Conservation (phyloP, 805 yeast genomes). For the Wickerhamiella occidentalis region DNA sequence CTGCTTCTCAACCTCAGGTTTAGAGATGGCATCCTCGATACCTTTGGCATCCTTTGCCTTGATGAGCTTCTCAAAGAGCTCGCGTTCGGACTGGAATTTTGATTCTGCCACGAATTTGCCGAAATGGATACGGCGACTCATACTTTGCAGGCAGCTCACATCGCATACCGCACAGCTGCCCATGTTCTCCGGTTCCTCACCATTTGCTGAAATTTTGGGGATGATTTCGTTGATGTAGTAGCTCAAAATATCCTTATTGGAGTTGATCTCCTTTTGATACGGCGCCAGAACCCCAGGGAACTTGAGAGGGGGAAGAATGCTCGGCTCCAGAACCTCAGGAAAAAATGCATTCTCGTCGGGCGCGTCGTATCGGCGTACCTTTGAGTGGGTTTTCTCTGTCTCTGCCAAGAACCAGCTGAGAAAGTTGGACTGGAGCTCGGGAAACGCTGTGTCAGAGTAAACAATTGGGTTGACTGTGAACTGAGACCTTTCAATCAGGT, state of each 20-base stretch:
- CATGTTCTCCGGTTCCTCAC: slow-evolving; percentile 65
- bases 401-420: slow-evolving; percentile 76
- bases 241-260: slow-evolving; percentile 54
- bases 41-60: slow-evolving; percentile 53
- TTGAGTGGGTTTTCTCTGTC: slow-evolving; percentile 63
- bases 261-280: slow-evolving; percentile 62
- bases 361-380: slow-evolving; percentile 78
- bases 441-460: slow-evolving; percentile 49
- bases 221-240: slow-evolving; percentile 64
- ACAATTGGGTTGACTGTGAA: slow-evolving; percentile 65
- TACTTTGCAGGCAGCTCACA: slow-evolving; percentile 73
- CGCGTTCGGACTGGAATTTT: slow-evolving; percentile 61
- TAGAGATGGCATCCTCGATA: slow-evolving; percentile 72
- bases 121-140: slow-evolving; percentile 87
- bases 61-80: slow-evolving; percentile 52
- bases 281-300: slow-evolving; percentile 72
- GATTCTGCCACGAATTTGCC: slow-evolving; percentile 98
- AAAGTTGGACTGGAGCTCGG: slow-evolving; percentile 65
- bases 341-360: slow-evolving; percentile 91
- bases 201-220: slow-evolving; percentile 54
- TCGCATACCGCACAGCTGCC: slow-evolving; percentile 83
- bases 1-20: slow-evolving; percentile 71
- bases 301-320: slow-evolving; percentile 58
- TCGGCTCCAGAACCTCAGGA: slow-evolving; percentile 43
- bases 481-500: slow-evolving; percentile 85